These are phyloP conservation scores for Inonotus hispidus DNA, from an alignment of 1,284 basidiomycete species.

Conservation along the genomic window DNA sequence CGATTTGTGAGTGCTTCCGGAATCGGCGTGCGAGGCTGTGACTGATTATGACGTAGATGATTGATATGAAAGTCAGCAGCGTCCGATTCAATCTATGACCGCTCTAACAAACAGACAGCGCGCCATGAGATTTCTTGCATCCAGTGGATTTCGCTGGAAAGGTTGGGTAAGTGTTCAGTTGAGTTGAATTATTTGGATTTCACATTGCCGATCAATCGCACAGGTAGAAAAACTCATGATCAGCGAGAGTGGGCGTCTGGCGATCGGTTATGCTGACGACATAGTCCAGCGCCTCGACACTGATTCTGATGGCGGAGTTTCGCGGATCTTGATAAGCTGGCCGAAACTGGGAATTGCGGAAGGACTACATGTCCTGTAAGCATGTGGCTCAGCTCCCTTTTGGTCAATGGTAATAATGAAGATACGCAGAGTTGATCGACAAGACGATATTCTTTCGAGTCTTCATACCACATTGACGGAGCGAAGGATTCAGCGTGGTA, in stretches of 20 bases:
- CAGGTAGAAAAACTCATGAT: conserved; percentile 10
- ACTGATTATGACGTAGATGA: conserved; percentile 1
- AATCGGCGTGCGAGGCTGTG: not conserved
- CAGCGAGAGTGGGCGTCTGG: conserved; percentile 4
- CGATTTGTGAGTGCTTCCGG: not conserved
- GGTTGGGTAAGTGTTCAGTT: not conserved
- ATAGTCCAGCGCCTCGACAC: not conserved
- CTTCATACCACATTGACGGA: not conserved
- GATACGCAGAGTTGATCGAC: not conserved
- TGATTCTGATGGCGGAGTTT: not conserved
- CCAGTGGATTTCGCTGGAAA: conserved; percentile 2
- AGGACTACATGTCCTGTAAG: conserved; percentile 5
- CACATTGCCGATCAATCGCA: not conserved
- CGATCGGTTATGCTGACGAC: conserved; percentile 3
- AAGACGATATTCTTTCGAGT: not conserved
- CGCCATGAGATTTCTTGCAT: conserved; percentile 2
- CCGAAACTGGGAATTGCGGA: conserved; percentile 7
- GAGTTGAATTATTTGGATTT: not conserved
- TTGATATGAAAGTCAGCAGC: conserved; percentile 5
- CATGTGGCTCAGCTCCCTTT: not conserved
- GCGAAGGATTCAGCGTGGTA: not conserved
- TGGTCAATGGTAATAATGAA: not conserved
- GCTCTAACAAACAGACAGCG: not conserved
- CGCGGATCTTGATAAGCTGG: conserved; percentile 6
- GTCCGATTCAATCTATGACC: not conserved